A percentile compares a stretch with the other conserved stretches of the same genome.
Conservation (phyloP, 768 basidiomycete genomes). For the Asterophora parasitica region DNA sequence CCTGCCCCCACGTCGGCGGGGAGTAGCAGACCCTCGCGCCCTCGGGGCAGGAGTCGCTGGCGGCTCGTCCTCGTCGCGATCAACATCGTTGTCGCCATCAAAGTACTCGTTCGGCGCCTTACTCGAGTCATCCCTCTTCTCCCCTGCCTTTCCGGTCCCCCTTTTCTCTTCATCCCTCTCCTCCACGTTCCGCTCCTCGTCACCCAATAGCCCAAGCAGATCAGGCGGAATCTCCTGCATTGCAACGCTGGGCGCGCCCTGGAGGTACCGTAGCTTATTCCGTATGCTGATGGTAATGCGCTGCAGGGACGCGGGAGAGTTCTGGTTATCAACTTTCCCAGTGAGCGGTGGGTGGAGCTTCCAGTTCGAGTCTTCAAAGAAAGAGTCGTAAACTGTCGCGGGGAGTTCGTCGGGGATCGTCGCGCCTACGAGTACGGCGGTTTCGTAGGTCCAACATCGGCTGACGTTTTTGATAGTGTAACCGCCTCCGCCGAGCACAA, state of each 20-base stretch:
- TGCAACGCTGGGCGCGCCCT: slow-evolving; percentile 93
- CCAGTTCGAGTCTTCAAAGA: slow-evolving; percentile 89
- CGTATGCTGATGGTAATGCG: slow-evolving; percentile 81
- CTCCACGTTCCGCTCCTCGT: slow-evolving; percentile 27
- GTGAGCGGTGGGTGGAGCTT: slow-evolving; percentile 91
- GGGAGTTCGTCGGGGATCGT: slow-evolving; percentile 85
- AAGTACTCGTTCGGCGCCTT: slow-evolving; percentile 64
- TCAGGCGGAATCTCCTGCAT: slow-evolving; percentile 97
- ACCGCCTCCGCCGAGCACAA: slow-evolving; percentile 93
- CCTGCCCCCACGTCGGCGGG: slow-evolving; percentile 29
- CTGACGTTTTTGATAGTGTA: slow-evolving; percentile 97
- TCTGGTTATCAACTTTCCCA: slow-evolving; percentile 89
- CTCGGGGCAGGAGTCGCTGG: slow-evolving; percentile 6
- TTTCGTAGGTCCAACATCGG: slow-evolving; percentile 99
- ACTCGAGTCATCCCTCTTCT: slow-evolving; percentile 48
- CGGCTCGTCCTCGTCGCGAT: slow-evolving; percentile 36
- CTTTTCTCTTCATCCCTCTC: slow-evolving; percentile 47
- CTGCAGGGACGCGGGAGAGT: slow-evolving; percentile 77
- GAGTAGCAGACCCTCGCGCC: slow-evolving; percentile 16
- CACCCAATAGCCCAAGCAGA: slow-evolving; percentile 68
- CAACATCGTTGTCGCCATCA: slow-evolving; percentile 68
- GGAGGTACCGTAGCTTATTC: slow-evolving; percentile 86
- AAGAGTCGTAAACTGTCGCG: slow-evolving; percentile 83
- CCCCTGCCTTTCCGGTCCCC: slow-evolving; percentile 51
- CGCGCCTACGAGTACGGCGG: slow-evolving; percentile 83